Evolutionary conservation across 2,329 filamentous ascomycete species (phyloP), one percentile per base, ranked within the genome.

Genomic region (Hymenoscyphus fraxineus): DNA sequence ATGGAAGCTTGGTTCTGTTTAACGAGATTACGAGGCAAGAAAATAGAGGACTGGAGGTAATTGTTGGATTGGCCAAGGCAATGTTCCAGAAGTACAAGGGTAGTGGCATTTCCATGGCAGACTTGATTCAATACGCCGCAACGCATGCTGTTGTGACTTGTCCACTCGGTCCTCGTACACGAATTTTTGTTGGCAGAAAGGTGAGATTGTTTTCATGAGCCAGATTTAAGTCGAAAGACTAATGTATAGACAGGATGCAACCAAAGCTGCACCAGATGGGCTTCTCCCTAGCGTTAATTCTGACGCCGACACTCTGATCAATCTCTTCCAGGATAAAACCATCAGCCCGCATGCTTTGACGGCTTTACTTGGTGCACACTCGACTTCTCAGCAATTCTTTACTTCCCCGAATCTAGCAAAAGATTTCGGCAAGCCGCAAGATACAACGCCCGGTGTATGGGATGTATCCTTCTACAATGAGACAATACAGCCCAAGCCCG

Each of bases 301-400:
- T n/a, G 68, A 73, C n/a, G 80, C 82, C n/a, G 76, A 80, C n/a
- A 77, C 76, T 10, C 74, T 84, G 27, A 27, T 59, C 27, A n/a
- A 9, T 13, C 58, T 59, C 16, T 59, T 59, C 16, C 39, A 75
- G 27, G 78, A 80, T 65, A 85, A 86, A 74, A 84, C 82, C 2
- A 83, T 86, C 67, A 76, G 73, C 31, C 19, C 77, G 80, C 0
- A 78, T 78, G 47, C 81, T 84, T 31, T 59, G 1, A 80, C 82
- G 2, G 83, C 84, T 4, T 79, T 86, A 1, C 71, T 86, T 10
- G 84, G 84, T 51, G 83, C 84, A 0, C 84, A 86, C 70, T 81
- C 80, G 1, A 79, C 80, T 3, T 81, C 80, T 3, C 79, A 80
- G 68, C 82, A 85, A 70, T 77, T 78, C 66, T 78, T 78, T 55